Evolutionary conservation across 1,284 basidiomycete genomes (phyloP).

Genomic region (Ustilago tritici): DNA sequence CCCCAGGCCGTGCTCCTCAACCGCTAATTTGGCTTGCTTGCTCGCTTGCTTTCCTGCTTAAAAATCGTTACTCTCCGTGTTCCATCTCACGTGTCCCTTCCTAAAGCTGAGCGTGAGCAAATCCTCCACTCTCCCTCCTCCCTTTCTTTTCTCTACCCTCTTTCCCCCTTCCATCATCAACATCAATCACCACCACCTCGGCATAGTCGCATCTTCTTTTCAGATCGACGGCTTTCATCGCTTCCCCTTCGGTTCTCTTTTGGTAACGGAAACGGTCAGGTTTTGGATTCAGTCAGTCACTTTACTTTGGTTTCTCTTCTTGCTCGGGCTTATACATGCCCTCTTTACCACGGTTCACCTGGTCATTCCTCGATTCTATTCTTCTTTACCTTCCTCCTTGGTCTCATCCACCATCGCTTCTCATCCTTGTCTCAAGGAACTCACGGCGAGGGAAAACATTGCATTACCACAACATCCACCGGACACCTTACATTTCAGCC

Average conservation of each 20-base stretch:
- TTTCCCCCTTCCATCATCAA: neutral
- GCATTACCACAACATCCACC: too few relatives aligned
- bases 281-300: slow-evolving; percentile 1
- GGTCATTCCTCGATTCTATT: neutral
- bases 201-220: slow-evolving; percentile 1
- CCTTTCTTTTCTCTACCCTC: neutral
- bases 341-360: neutral
- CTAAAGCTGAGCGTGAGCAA: neutral
- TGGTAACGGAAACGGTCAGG: slow-evolving; percentile 6
- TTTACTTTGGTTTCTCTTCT: slow-evolving; percentile 6
- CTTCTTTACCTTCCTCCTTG: neutral
- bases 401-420: neutral
- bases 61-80: neutral
- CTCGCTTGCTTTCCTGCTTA: too few relatives aligned
- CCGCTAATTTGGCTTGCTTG: neutral
- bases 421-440: neutral
- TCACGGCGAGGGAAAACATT: too few relatives aligned
- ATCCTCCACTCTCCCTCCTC: neutral
- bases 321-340: slow-evolving; percentile 1
- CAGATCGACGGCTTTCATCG: neutral
- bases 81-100: slow-evolving; percentile 4
- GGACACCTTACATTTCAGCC: too few relatives aligned
- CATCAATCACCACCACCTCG: neutral
- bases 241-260: neutral
- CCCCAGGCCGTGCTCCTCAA: neutral